These are phyloP conservation scores for Poteriospumella lacustris DNA, from an alignment of 108 stramenopile genomes.

Conservation along the genomic window DNA sequence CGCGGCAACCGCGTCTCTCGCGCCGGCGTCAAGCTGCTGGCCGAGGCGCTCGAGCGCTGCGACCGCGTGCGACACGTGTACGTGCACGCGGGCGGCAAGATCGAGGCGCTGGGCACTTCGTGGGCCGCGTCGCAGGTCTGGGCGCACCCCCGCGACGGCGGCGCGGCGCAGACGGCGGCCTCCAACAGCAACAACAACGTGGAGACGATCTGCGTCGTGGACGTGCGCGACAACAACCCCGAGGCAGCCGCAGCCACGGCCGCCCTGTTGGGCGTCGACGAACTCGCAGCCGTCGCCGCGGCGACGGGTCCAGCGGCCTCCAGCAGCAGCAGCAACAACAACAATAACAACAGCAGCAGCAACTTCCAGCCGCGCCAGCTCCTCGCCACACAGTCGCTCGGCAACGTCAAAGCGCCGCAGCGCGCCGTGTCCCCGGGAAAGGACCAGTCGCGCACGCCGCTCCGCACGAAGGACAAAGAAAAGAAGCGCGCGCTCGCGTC, in stretches of 20 bases:
- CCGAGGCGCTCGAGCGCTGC: conserved; percentile 67
- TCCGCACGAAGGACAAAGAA: conserved; percentile 67
- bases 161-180: background rate
- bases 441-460: conserved; percentile 40
- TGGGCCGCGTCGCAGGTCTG: conserved; percentile 10
- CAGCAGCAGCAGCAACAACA: no score
- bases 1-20: conserved; percentile 59
- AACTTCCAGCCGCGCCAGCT: no score
- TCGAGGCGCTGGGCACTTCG: conserved; percentile 70
- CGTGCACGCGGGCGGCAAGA: conserved; percentile 75
- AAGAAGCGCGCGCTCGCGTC: conserved; percentile 74
- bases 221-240: conserved; percentile 59
- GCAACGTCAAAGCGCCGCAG: conserved; percentile 34
- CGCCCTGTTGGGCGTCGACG: no score
- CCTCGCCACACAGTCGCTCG: background rate
- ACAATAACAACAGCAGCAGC: no score
- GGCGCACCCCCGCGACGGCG: conserved; percentile 33
- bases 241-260: background rate
- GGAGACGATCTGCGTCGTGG: conserved; percentile 69
- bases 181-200: conserved; percentile 49
- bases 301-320: no score
- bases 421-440: conserved; percentile 69
- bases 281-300: no score
- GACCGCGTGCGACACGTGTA: conserved; percentile 67
- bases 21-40: conserved; percentile 62